Conservation (phyloP, 495 filamentous ascomycete genomes). For the Beverwykella pulmonaria region DNA sequence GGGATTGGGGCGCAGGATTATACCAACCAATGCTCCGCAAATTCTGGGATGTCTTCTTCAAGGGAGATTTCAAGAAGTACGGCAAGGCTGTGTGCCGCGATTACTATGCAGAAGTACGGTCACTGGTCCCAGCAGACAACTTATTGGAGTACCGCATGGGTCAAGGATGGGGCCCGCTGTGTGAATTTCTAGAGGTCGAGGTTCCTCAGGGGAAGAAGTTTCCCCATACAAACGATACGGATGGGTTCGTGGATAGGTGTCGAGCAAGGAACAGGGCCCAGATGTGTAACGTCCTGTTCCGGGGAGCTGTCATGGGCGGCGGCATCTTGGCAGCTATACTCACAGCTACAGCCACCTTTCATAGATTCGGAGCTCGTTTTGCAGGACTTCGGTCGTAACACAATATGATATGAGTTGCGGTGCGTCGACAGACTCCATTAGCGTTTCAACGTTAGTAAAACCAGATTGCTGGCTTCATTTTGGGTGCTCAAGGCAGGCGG, state of each 20-base stretch:
- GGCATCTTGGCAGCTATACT: constrained; percentile 36
- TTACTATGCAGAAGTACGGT: constrained; percentile 41
- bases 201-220: constrained; percentile 57
- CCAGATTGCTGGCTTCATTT: too few species aligned
- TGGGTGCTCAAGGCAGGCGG: too few species aligned
- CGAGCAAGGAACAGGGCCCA: constrained; percentile 61
- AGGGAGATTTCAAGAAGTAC: constrained; percentile 44
- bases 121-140: constrained; percentile 50
- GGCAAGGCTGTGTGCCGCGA: constrained; percentile 40
- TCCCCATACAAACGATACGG: constrained; percentile 55
- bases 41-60: constrained; percentile 43
- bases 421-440: too few species aligned
- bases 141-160: constrained; percentile 67
- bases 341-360: constrained; percentile 15
- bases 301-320: constrained; percentile 55
- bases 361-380: constrained; percentile 8
- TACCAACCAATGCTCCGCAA: constrained; percentile 45
- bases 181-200: constrained; percentile 64
- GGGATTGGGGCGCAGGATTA: constrained; percentile 43
- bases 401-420: too few species aligned
- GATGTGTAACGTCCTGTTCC: constrained; percentile 62
- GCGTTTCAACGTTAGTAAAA: too few species aligned
- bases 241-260: constrained; percentile 63
- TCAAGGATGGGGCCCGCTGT: constrained; percentile 69
- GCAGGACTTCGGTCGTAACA: constrained; percentile 1